Conservation (phyloP, 164 flowering plant species). For the Nelumbo lutea region DNA sequence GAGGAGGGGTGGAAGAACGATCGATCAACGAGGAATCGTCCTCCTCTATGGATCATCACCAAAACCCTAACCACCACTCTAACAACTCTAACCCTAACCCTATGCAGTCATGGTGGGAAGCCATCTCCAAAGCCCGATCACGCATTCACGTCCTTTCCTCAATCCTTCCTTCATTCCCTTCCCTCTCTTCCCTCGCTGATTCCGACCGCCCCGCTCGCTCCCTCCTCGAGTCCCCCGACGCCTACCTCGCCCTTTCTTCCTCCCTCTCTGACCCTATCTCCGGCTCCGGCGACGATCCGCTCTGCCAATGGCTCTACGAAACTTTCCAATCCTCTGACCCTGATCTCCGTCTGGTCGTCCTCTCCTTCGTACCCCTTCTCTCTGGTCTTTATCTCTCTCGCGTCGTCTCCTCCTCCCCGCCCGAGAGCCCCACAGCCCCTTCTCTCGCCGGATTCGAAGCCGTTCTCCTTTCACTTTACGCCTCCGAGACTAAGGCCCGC, state of each 20-base stretch:
- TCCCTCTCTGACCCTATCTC: slow-evolving; percentile 48
- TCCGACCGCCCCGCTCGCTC: slow-evolving; percentile 90
- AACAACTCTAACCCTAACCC: slow-evolving; percentile 36
- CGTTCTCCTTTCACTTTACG: slow-evolving; percentile 65
- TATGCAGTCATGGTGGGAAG: slow-evolving; percentile 91
- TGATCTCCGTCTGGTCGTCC: slow-evolving; percentile 82
- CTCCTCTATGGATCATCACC: slow-evolving; percentile 14
- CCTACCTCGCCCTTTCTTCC: slow-evolving; percentile 52
- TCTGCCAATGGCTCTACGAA: slow-evolving; percentile 97
- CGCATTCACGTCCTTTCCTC: slow-evolving; percentile 68
- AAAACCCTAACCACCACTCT: slow-evolving; percentile 8
- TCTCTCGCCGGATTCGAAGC: slow-evolving; percentile 87
- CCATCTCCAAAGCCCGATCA: slow-evolving; percentile 76
- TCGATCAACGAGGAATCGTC: slow-evolving; percentile 75
- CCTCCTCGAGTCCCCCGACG: slow-evolving; percentile 55
- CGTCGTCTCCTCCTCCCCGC: slow-evolving; percentile 30
- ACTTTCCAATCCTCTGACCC: slow-evolving; percentile 74
- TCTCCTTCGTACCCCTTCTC: slow-evolving; percentile 72
- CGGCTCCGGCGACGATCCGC: slow-evolving; percentile 80
- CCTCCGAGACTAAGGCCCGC: slow-evolving; percentile 61
- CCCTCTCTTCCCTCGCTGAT: slow-evolving; percentile 68
- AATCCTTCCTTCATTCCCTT: slow-evolving; percentile 34
- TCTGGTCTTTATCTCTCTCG: slow-evolving; percentile 71
- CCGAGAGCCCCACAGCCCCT: slow-evolving; percentile 19
- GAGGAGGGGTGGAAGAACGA: slow-evolving; percentile 90